These are phyloP conservation scores for Plasmodium vivax DNA, from an alignment of 169 alveolate genomes.

Conservation along the genomic window DNA sequence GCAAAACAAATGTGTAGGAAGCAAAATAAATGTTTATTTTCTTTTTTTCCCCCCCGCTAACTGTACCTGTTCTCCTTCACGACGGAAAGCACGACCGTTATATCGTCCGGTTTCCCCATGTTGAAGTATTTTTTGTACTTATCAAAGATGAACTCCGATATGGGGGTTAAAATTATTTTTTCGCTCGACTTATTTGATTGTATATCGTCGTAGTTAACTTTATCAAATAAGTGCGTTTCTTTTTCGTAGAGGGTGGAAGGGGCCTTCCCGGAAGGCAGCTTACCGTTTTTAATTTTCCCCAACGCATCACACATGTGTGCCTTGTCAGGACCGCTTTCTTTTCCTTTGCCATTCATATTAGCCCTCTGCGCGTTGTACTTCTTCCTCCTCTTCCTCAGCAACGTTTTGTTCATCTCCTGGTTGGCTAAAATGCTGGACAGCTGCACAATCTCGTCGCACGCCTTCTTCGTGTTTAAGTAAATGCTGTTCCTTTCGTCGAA, in stretches of 20 bases:
- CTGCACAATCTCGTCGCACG: constrained; percentile 58
- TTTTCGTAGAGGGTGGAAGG: background rate
- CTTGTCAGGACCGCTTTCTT: background rate
- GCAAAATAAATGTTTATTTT: background rate
- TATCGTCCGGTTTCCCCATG: constrained; percentile 75
- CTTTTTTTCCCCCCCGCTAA: background rate
- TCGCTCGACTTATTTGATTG: constrained; percentile 51
- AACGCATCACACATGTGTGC: background rate
- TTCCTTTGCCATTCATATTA: constrained; percentile 10
- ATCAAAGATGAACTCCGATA: constrained; percentile 68
- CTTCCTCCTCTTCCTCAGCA: constrained; percentile 48
- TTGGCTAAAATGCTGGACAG: constrained; percentile 52
- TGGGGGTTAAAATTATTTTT: constrained; percentile 73
- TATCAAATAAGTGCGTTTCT: constrained; percentile 43
- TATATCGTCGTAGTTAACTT: constrained; percentile 72
- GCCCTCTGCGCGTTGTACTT: background rate
- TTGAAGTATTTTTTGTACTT: constrained; percentile 63
- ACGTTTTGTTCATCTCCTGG: constrained; percentile 20
- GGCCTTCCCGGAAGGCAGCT: background rate
- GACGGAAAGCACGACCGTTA: constrained; percentile 64
- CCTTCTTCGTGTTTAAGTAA: constrained; percentile 60
- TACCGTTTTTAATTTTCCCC: background rate
- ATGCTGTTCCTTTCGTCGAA: constrained; percentile 34
- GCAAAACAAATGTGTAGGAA: background rate
- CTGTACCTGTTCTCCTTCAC: constrained; percentile 62